Percentiles rank a stretch among this genome's conserved stretches.
Conservation (phyloP, 805 yeast species). For the Candida maltosa region DNA sequence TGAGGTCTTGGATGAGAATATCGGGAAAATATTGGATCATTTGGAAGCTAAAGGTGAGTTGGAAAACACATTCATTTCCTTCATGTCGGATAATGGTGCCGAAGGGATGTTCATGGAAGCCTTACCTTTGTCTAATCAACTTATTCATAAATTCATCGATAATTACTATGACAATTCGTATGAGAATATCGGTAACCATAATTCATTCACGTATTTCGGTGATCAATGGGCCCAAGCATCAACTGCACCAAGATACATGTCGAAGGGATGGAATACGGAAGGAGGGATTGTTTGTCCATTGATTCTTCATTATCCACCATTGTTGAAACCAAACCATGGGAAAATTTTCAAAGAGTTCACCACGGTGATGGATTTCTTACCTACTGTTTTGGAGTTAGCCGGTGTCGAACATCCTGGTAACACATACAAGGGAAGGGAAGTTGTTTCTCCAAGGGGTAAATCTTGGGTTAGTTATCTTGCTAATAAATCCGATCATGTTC, state of each 20-base stretch:
- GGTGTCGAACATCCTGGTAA: constrained; percentile 42
- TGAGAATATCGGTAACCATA: constrained; percentile 46
- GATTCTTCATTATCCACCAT: constrained; percentile 43
- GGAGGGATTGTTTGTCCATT: constrained; percentile 61
- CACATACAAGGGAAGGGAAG: constrained; percentile 38
- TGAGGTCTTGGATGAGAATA: constrained; percentile 47
- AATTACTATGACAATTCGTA: constrained; percentile 39
- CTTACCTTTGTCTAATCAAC: constrained; percentile 37
- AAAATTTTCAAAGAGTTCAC: constrained; percentile 36
- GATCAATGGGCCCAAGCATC: constrained; percentile 65
- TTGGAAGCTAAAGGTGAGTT: constrained; percentile 41
- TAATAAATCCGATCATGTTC: constrained; percentile 25
- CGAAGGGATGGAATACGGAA: constrained; percentile 56
- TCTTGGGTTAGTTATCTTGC: constrained; percentile 41
- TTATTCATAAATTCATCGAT: constrained; percentile 21
- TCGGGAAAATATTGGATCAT: constrained; percentile 46
- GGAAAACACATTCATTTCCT: constrained; percentile 55
- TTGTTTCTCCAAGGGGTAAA: constrained; percentile 43
- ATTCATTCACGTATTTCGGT: constrained; percentile 51
- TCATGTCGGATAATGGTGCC: constrained; percentile 66
- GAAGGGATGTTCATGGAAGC: constrained; percentile 61
- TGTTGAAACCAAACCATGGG: constrained; percentile 20
- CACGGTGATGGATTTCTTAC: constrained; percentile 60
- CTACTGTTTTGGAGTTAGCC: constrained; percentile 52
- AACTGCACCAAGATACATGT: constrained; percentile 53